A percentile compares a stretch with the other conserved stretches of the same genome.
Conservation (phyloP, 495 filamentous ascomycete species). For the Lichenothelia convexa region DNA sequence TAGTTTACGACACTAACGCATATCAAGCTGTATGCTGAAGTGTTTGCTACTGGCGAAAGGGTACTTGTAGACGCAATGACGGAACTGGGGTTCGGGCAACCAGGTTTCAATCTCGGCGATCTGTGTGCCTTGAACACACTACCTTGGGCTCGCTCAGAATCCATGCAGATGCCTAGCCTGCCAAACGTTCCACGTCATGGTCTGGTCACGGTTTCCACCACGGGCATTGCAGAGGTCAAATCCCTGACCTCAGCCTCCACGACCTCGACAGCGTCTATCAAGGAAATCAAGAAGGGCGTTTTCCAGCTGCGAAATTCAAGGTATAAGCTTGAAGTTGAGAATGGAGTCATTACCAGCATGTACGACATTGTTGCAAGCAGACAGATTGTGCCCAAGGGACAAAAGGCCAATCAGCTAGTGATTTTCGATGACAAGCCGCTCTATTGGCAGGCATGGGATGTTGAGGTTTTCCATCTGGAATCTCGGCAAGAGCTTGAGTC, state of each 20-base stretch:
- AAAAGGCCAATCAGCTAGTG: constrained; percentile 78
- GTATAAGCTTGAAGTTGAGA: constrained; percentile 48
- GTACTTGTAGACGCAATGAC: constrained; percentile 50
- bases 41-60: constrained; percentile 59
- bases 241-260: constrained; percentile 25
- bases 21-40: constrained; percentile 50
- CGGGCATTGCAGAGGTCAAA: constrained; percentile 31
- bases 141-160: constrained; percentile 59
- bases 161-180: constrained; percentile 39
- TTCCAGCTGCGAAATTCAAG: constrained; percentile 65
- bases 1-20: no score
- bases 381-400: constrained; percentile 60
- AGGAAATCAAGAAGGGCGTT: constrained; percentile 44
- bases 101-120: constrained; percentile 17
- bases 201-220: constrained; percentile 26
- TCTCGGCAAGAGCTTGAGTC: constrained; percentile 58
- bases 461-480: constrained; percentile 87
- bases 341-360: constrained; percentile 66
- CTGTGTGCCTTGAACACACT: constrained; percentile 58
- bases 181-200: constrained; percentile 26
- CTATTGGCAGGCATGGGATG: constrained; percentile 99
- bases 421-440: constrained; percentile 96
- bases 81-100: constrained; percentile 40
- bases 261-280: constrained; percentile 36
- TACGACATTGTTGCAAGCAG: constrained; percentile 50